Evolutionary conservation across 1,139 yeast species (phyloP), one percentile per base, ranked within the genome.

Genomic region (Yamadazyma kanchanaburiensis): DNA sequence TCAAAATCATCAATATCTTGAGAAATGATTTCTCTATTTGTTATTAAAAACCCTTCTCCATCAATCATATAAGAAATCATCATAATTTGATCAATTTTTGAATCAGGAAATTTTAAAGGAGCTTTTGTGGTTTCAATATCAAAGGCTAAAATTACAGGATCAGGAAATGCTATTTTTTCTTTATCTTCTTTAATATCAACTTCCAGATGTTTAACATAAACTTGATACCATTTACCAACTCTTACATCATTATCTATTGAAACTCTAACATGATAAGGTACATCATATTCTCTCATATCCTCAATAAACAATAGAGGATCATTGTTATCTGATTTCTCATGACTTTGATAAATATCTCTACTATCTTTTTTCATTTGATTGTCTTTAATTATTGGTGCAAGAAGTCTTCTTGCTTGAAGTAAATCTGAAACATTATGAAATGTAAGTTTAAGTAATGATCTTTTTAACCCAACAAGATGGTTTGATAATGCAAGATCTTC

Each of bases 21-120:
- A 3, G 95, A 80, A 22, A 94, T 89, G 44, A 94, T 87, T 46
- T 89, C 96, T 48, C 99, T 65, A 51, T 94, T 94, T 8, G 97
- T 94, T 40, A 94, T 94, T 22, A 94, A 64, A 50, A 64, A 94
- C 25, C 99, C 99, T 46, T 87, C 95, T 5, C 98, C 98, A 51
- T 94, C 98, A 38, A 94, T 88, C 98, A 94, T 94, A 57, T 94
- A 94, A 3, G 98, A 94, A 34, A 94, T 91, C 98, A 94, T 94
- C 97, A 94, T 94, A 26, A 94, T 74, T 56, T 87, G 95, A 60
- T 94, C 99, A n/a, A 84, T 69, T 13, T 83, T 69, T 4, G 96
- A 75, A 49, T 87, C 98, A 0, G 99, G 99, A 44, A 94, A 94
- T 52, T 94, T 94, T 35, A 94, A 70, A 1, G 98, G 97, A 12